Conservation (phyloP, 257 asterid genomes). For the Rubia yunnanensis region DNA sequence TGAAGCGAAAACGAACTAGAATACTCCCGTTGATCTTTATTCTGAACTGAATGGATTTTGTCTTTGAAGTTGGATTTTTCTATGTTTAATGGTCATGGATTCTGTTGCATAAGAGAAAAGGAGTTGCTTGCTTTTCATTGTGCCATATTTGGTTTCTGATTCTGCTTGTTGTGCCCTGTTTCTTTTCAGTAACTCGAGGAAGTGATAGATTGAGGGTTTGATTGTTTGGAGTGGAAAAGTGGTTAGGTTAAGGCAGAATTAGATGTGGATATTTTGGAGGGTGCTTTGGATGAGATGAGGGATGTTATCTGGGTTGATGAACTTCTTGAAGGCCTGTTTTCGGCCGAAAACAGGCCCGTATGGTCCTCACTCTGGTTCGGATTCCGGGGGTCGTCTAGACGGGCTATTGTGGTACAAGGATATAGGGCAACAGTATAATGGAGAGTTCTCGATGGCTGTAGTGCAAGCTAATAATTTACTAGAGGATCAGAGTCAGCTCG, state of each 20-base stretch:
- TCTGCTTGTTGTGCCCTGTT: conserved; percentile 20
- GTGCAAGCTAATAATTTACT: conserved; percentile 67
- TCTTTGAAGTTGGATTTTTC: conserved; percentile 27
- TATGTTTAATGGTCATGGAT: conserved; percentile 23
- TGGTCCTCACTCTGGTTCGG: conserved; percentile 36
- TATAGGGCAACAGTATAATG: conserved; percentile 53
- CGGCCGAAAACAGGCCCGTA: conserved; percentile 41
- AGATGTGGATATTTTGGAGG: conserved; percentile 43
- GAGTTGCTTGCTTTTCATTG: neutral
- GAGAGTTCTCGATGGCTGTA: conserved; percentile 78
- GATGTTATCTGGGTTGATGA: conserved; percentile 55
- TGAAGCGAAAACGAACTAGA: conserved; percentile 30
- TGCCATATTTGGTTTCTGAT: conserved; percentile 17
- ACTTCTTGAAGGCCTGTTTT: conserved; percentile 56
- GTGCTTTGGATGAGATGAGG: conserved; percentile 76
- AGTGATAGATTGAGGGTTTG: conserved; percentile 5
- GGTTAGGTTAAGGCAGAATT: conserved; percentile 11
- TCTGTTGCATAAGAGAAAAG: conserved; percentile 7
- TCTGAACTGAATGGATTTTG: conserved; percentile 19
- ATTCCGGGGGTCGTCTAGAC: conserved; percentile 50
- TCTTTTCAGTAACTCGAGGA: conserved; percentile 17
- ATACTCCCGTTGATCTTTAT: conserved; percentile 14
- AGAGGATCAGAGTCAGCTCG: conserved; percentile 70
- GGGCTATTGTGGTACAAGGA: conserved; percentile 73
- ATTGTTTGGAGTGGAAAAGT: neutral